phyloP scores from a whole-genome alignment of 2,329 filamentous ascomycete species.

The Penicillium psychrosexuale region DNA sequence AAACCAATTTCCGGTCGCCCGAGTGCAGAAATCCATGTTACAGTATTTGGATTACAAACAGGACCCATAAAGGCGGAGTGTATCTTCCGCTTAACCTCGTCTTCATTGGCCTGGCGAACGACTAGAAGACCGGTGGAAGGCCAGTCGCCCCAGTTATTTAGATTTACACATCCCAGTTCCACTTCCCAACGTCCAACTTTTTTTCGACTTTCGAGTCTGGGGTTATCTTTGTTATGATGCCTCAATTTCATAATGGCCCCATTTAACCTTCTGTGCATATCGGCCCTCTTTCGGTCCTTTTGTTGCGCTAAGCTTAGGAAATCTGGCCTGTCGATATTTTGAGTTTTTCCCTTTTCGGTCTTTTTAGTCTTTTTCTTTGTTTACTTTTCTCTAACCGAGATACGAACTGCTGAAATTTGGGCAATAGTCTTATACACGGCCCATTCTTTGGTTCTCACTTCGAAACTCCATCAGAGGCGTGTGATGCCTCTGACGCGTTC shows the following conservation, averaged over 20 bases:
- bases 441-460: neutral
- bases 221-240: neutral
- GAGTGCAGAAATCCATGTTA: no score
- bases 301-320: neutral
- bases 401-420: neutral
- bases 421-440: neutral
- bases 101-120: no score
- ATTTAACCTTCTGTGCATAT: neutral
- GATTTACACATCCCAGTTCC: neutral
- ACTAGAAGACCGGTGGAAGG: no score
- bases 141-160: neutral
- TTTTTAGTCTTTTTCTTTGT: neutral
- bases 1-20: no score
- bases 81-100: no score
- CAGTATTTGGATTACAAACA: no score
- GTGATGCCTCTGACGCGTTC: neutral
- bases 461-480: neutral
- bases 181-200: neutral
- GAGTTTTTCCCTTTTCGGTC: neutral
- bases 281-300: neutral
- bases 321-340: neutral
- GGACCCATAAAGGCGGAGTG: no score
- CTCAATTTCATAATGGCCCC: neutral
- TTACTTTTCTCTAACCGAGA: neutral
- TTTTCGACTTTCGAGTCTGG: neutral